Evolutionary conservation across 139 green algal species (phyloP).

Genomic region (Deuterostichococcus epilithicus): DNA sequence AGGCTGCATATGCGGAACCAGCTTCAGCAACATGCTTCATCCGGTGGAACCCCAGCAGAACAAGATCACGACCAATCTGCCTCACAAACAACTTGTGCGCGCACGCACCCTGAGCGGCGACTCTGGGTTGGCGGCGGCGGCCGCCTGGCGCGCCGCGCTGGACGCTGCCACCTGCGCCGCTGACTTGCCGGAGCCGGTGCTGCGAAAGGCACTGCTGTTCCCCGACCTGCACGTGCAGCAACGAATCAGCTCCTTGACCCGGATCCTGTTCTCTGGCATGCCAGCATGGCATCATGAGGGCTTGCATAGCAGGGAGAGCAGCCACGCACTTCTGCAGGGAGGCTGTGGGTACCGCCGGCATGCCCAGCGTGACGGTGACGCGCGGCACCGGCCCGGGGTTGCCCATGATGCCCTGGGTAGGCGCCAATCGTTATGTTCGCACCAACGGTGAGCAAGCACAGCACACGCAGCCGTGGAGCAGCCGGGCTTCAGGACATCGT

Average conservation of each 20-base stretch:
- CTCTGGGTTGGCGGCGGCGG: neutral
- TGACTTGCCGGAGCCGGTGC: neutral
- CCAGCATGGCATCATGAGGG: no score
- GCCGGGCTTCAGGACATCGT: no score
- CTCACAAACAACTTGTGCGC: neutral
- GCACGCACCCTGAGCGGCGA: neutral
- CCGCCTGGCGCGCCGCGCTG: neutral
- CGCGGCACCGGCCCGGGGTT: neutral
- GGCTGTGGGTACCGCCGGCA: neutral
- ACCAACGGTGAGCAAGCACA: no score
- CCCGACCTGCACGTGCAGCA: neutral
- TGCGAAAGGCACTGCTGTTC: neutral
- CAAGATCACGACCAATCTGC: no score
- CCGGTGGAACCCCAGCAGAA: no score
- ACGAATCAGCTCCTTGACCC: no score
- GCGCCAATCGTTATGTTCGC: conserved; percentile 1
- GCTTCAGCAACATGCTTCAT: no score
- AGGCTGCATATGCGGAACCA: neutral
- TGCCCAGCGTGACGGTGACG: neutral
- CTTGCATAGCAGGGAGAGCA: no score
- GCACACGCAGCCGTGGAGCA: no score
- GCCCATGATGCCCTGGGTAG: conserved; percentile 3
- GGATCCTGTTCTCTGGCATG: no score
- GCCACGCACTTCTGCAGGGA: neutral
- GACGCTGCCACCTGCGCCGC: neutral